Base-by-base conservation (phyloP, 805 yeast genomes). In the Brettanomyces custersianus region DNA sequence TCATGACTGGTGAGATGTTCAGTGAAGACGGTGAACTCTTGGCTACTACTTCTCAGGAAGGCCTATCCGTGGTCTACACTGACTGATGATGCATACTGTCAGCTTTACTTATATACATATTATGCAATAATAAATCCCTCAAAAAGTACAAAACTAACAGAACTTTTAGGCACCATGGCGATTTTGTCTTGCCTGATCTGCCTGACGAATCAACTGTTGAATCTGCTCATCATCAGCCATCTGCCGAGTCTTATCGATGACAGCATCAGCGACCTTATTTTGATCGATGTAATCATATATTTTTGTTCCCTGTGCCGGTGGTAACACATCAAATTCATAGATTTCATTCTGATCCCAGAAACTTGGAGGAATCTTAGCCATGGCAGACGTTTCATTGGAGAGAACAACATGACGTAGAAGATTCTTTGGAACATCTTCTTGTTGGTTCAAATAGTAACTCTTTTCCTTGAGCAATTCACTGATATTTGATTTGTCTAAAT, bases 261-360 rank as follows among this genome's bases (percentile, higher is more conserved):
- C 29, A 13, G 29, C 35, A 2, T 32, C 35, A 5, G 35, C 35
- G 12, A 23, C 29, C 35, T 17, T 21, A 18, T 32, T 32, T 18
- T 32, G 29, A 19, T 32, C 35, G 15, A 32, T 13, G 18, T 32
- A 32, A 19, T 32, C 29, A 29, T 32, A 32, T 6, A 32, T 23
- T 29, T 32, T 32, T 17, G 29, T 32, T 2, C 35, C 35, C 17
- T 32, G 13, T 2, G 21, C 32, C 2, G 94, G 92, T 2, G 94
- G 88, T 17, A 82, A 52, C 2, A 80, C 70, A 54, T 82, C 94
- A 49, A 70, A 82, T 45, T 82, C 94, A 48, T 63, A 74, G 12
- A 77, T 66, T 37, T 79, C 80, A 37, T 77, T 66, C 19, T 69
- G 52, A 2, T 69, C 67, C 82, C 86, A 82, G 18, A 80, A 65